A percentile compares a stretch with the other conserved stretches of the same genome.
Evolutionary conservation across 495 filamentous ascomycete species (phyloP).

Genomic region (Polyplosphaeria fusca): DNA sequence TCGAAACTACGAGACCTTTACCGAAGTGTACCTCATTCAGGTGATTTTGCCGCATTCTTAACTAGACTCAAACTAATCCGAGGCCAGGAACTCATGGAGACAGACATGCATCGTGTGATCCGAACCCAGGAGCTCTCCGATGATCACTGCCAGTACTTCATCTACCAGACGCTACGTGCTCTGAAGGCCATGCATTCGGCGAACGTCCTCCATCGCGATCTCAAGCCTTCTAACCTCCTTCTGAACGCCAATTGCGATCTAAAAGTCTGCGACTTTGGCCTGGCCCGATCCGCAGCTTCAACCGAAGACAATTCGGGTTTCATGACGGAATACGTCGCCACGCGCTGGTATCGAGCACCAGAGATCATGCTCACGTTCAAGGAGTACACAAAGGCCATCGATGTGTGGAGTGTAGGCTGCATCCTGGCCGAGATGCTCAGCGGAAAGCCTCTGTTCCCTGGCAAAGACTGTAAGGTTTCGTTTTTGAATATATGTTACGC

Average conservation of each 20-base stretch:
- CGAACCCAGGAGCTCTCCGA: conserved; percentile 84
- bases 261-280: conserved; percentile 97
- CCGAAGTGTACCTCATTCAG: conserved; percentile 98
- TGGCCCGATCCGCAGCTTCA: conserved; percentile 91
- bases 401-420: conserved; percentile 99
- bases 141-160: conserved; percentile 59
- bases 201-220: conserved; percentile 91
- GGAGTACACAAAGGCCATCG: conserved; percentile 99
- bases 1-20: conserved; percentile 90
- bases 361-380: conserved; percentile 99
- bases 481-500: no score
- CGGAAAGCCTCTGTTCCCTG: conserved; percentile 96
- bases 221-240: conserved; percentile 95
- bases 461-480: conserved; percentile 98
- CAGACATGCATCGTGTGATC: conserved; percentile 99
- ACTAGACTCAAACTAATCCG: conserved; percentile 9
- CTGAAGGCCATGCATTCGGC: conserved; percentile 99
- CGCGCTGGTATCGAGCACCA: conserved; percentile 96
- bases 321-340: conserved; percentile 99
- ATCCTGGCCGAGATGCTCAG: conserved; percentile 99
- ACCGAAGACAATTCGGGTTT: conserved; percentile 98
- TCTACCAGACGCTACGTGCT: conserved; percentile 60
- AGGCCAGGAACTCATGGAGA: conserved; percentile 94
- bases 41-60: no score
- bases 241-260: conserved; percentile 99